Conservation (phyloP, 306 rosid species). For the Pyrus communis region DNA sequence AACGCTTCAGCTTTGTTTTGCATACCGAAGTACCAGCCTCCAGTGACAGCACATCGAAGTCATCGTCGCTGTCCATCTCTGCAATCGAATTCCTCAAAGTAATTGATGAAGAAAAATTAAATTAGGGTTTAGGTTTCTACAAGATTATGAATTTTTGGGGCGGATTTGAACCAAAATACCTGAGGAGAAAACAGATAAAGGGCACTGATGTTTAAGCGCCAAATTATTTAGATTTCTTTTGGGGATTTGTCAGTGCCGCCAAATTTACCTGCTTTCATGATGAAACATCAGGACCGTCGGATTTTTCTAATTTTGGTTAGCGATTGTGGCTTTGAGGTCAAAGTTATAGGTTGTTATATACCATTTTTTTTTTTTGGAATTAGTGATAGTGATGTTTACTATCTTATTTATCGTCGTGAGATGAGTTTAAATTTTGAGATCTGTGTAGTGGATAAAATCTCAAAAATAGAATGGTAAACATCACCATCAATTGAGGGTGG, state of each 20-base stretch:
- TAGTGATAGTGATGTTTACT: too few relatives aligned
- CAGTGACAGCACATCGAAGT: slow-evolving; percentile 22
- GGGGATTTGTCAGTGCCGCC: not conserved
- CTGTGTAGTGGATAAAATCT: too few relatives aligned
- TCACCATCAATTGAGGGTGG: too few relatives aligned
- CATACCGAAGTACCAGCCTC: slow-evolving; percentile 41
- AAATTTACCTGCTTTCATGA: not conserved
- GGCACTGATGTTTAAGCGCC: not conserved
- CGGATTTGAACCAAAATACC: not conserved
- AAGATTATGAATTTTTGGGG: not conserved
- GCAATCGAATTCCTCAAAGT: not conserved
- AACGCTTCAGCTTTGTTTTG: slow-evolving; percentile 59
- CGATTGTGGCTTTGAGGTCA: not conserved
- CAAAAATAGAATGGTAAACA: too few relatives aligned
- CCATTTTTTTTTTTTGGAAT: too few relatives aligned
- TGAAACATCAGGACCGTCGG: not conserved
- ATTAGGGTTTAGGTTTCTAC: not conserved
- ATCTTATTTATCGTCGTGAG: fast-evolving
- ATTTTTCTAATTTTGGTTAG: not conserved
- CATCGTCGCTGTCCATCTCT: slow-evolving; percentile 86
- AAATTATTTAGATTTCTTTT: not conserved
- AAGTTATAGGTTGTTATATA: too few relatives aligned
- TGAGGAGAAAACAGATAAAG: not conserved
- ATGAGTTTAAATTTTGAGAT: too few relatives aligned
- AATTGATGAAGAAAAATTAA: not conserved